Conservation (phyloP, 2,329 filamentous ascomycete species). For the Cladosporium sp. region DNA sequence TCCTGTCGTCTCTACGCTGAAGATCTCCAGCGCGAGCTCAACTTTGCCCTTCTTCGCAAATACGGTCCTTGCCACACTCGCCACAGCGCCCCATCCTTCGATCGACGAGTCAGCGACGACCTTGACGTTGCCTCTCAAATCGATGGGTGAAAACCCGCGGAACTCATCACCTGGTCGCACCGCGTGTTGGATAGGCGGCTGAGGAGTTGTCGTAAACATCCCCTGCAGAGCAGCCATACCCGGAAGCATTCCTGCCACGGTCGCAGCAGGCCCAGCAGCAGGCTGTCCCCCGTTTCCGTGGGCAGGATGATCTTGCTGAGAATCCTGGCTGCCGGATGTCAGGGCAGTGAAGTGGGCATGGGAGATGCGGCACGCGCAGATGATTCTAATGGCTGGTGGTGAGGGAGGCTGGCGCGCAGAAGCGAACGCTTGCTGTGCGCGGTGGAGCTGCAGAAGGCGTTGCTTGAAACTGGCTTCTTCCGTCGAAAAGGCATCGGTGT, state of each 20-base stretch:
- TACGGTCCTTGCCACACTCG: slow-evolving; percentile 28
- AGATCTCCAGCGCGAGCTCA: slow-evolving; percentile 26
- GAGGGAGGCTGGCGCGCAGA: background rate
- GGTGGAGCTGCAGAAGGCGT: slow-evolving; percentile 4
- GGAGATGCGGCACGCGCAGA: slow-evolving; percentile 34
- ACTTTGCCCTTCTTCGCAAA: slow-evolving; percentile 25
- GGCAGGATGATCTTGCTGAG: background rate
- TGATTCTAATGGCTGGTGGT: slow-evolving; percentile 30
- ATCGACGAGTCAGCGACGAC: background rate
- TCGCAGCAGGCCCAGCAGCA: background rate
- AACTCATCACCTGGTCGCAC: slow-evolving; percentile 30
- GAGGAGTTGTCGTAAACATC: background rate
- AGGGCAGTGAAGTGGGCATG: slow-evolving; percentile 31
- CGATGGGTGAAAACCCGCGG: slow-evolving; percentile 31
- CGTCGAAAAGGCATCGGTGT: slow-evolving; percentile 2
- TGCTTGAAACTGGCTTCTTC: slow-evolving; percentile 13
- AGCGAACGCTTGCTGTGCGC: slow-evolving; percentile 8
- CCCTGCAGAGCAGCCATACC: slow-evolving; percentile 8
- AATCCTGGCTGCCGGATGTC: slow-evolving; percentile 19
- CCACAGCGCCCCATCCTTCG: slow-evolving; percentile 21
- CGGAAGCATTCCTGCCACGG: background rate
- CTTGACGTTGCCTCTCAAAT: slow-evolving; percentile 28
- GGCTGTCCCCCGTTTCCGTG: background rate
- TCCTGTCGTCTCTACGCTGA: slow-evolving; percentile 5
- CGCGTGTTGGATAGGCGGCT: slow-evolving; percentile 15